Base-by-base conservation (phyloP, 1,284 basidiomycete genomes). In the Leccinum subrobustum region DNA sequence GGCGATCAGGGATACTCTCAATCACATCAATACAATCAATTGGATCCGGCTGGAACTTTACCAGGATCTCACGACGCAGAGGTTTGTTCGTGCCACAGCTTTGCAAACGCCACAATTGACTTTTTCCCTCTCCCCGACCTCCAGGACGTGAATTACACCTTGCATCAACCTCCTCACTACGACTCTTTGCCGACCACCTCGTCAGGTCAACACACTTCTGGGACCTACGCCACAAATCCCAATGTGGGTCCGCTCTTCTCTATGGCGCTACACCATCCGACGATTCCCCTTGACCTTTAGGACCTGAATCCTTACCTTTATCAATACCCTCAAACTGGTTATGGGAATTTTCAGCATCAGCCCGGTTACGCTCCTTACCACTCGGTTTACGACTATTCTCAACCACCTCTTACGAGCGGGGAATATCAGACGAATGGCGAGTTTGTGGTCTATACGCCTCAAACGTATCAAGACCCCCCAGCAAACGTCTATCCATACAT, bases 81-180 rank as follows among this genome's bases (percentile, higher is more conserved):
- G 64, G 69, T 69, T 25, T 47, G 52, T 23, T 35, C n/a, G 25
- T 51, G 44, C 66, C 56, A 68, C 48, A 55, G n/a, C 14, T 35
- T 42, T 11, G 4, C 50, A 8, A 25, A 37, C n/a, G 4, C 42
- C 8, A 12, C 47, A 29, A 12, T 44, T 54, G 6, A 52, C 35
- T 2, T 18, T 25, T 2, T 2, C 18, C 8, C 52, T 14, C 27
- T 27, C 54, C 52, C 25, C 23, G 3, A 42, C 47, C 29, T 37
- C 7, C 37, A 72, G 69, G 61, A 52, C 23, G 50, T 18, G 47
- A 37, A 23, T 35, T 55, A 58, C 20, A 0, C 54, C 5, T 11
- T 39, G n/a, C n/a, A 48, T 48, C 18, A 39, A 14, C 27, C 56
- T 42, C 52, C 1, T 33, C 20, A 50, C 7, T 20, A 25, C 25